Evolutionary conservation across 352 stramenopile species (phyloP), one percentile per base, ranked within the genome.

Genomic region (Phytophthora lateralis): DNA sequence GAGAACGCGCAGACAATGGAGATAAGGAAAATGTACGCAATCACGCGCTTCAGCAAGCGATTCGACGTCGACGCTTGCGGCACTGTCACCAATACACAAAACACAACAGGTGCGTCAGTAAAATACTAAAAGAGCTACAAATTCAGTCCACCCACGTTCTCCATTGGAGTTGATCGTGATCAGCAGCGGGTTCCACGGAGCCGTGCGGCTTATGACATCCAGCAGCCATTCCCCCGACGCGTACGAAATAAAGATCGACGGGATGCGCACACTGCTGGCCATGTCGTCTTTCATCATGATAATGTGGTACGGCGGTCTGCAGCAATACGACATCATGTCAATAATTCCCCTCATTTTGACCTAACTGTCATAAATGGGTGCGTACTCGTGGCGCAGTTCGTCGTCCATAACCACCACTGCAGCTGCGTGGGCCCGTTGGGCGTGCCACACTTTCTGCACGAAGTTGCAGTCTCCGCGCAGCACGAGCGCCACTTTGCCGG

Each of bases 281-380:
- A 90, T 85, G 57, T 91, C 75, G 60, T 93, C 82, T 37, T 87
- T 86, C 66, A 91, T 87, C 85, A 93, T 93, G 66, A 93, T 90
- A 59, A 93, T 91, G 37, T 93, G 81, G 50, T 77, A 86, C 66
- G 83, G 83, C 24, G 83, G 55, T 69, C 82, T 90, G 54, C 15
- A 52, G 3, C 24, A 51, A 35, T 9, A 27, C 12, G 32, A 4
- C 9, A 55, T 27, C 14, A 47, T 29, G 20, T 21, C 34, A 39
- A 39, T n/a, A 39, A 51, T 44, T 24, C 24, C 24, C 14, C 21
- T 27, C 8, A 46, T n/a, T 30, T 37, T 20, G 32, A 50, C 14
- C 26, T 21, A 26, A 6, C 14, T 45, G 17, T 11, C 18, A 47
- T 12, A 39, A 37, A 21, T 7, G 2, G n/a, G 4, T 35, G 11